Evolutionary conservation across 2,329 filamentous ascomycete genomes (phyloP).

Genomic region (Leptographium procerum): DNA sequence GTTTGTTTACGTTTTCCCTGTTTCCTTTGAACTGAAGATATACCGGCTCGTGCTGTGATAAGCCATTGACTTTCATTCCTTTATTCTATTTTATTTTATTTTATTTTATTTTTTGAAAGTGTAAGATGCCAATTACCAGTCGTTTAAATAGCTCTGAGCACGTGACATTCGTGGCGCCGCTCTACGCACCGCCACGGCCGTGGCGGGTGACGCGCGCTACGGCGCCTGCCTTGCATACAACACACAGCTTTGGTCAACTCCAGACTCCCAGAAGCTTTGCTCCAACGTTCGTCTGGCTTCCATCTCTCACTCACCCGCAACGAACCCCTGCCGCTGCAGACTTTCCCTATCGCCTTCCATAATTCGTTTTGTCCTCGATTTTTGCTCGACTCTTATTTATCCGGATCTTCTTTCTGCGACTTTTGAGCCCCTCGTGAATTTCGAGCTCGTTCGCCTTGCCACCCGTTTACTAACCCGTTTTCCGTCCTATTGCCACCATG

Average conservation of each 20-base stretch:
- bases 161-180: not conserved
- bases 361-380: not conserved
- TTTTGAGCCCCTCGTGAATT: not conserved
- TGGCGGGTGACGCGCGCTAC: constrained; percentile 5
- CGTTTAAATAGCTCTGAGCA: too few species aligned
- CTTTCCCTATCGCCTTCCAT: not conserved
- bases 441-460: not conserved
- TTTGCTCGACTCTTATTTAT: not conserved
- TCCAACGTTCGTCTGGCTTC: not conserved
- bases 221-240: constrained; percentile 5
- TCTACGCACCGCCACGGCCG: not conserved
- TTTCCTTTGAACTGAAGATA: not conserved
- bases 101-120: too few species aligned
- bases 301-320: not conserved
- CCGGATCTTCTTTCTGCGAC: not conserved
- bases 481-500: constrained; percentile 42
- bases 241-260: not conserved
- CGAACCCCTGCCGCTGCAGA: not conserved
- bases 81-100: too few species aligned
- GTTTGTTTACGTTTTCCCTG: not conserved
- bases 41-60: not conserved
- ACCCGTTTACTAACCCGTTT: not conserved
- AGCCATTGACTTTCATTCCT: too few species aligned
- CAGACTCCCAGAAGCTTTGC: not conserved
- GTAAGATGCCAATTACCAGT: too few species aligned